Base-by-base conservation (phyloP, 164 flowering plant genomes). In the Magnolia changhungtana region DNA sequence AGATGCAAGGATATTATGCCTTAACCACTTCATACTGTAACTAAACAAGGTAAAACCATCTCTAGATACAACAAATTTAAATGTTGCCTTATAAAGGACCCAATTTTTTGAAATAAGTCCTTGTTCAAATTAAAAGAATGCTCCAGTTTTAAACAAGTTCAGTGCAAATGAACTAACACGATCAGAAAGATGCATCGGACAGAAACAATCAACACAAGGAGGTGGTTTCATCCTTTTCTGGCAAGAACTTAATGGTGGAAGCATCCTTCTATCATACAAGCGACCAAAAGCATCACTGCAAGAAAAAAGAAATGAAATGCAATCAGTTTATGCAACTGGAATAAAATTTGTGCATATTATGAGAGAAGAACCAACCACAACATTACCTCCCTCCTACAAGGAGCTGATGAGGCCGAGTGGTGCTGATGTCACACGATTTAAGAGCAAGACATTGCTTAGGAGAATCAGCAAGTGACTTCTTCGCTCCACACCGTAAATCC, bases 211-310 rank as follows among this genome's bases (percentile, higher is more conserved):
- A 71, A 96, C 95, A 85, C 99, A 96, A 29, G 90, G 91, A 81
- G 99, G 99, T 69, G 98, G 98, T n/a, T 86, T 76, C 79, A 81
- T 86, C 83, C 81, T 87, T 69, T 85, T 88, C 84, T 76, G 88
- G 77, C 90, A 81, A 65, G 99, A 93, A 52, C 92, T 87, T 73
- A 86, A 75, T 50, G 97, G 92, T 16, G 98, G 97, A 78, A 96
- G 90, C 99, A 96, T 96, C 83, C 99, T 87, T 87, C 99, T 86
- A 85, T 96, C 99, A 86, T 96, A 96, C 74, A 96, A 78, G 51
- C 99, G 95, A 75, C 95, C 99, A 88, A 93, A 96, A 61, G 97
- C 86, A 90, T 96, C 99, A 89, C 99, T 96, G 93, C 84, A 85
- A 72, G 64, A 75, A 78, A 74, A 74, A 21, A 72, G 1, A 49